Evolutionary conservation across 2,329 filamentous ascomycete species (phyloP), one percentile per base, ranked within the genome.

Genomic region (Blumeriella jaapii): DNA sequence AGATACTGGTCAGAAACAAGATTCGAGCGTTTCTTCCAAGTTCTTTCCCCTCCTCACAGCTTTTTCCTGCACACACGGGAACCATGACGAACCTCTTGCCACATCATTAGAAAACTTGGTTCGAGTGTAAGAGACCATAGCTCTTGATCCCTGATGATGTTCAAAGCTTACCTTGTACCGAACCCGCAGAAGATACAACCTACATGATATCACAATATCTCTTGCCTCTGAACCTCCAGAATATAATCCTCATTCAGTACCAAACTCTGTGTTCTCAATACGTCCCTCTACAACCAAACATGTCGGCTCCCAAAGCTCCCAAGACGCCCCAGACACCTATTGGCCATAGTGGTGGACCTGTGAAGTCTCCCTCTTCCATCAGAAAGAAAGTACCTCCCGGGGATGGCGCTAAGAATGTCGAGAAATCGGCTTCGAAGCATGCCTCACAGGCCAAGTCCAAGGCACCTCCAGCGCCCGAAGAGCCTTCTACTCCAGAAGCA

Each of bases 231-330:
- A 37, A 27, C 12, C 29, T 37, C 31, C 29, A 11, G 6, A 37
- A 20, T 19, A 6, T 19, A 25, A n/a, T 22, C 16, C 29, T 36
- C n/a, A 28, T 38, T 16, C 34, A 34, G 4, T 25, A 34, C 23
- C 36, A 22, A 33, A 26, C 32, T 34, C 32, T 37, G 42, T 39
- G 39, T 34, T 36, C 8, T 32, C 16, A 26, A 34, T 17, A 18
- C 12, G 6, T 16, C 20, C 14, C 32, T 19, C 28, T 20, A 12
- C 4, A 13, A 15, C 10, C 15, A 29, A 38, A 35, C 14, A 49
- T 48, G 42, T 46, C 43, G 17, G 34, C 45, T 23, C 40, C 48
- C 22, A 40, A 42, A 34, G 31, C 41, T 12, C 46, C 41, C 4
- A 46, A 45, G 23, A 42, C 39, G 8, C 45, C 42, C 11, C 27